These are phyloP conservation scores for Arabidopsis hybrid DNA, from an alignment of 441 rosid genomes.

Conservation along the genomic window DNA sequence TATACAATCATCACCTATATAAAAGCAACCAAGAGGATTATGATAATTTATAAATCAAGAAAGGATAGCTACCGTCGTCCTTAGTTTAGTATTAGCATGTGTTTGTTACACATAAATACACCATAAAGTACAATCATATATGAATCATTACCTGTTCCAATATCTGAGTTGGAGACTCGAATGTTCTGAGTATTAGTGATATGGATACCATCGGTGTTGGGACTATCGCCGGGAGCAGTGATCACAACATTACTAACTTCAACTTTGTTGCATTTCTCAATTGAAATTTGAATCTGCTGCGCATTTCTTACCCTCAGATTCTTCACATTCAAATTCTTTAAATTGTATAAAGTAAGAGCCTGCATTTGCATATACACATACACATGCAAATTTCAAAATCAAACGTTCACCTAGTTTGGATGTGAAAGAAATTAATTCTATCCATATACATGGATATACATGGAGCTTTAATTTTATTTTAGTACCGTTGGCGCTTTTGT, in stretches of 20 bases:
- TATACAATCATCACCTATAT: conserved; percentile 85
- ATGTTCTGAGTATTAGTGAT: conserved; percentile 62
- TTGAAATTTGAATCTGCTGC: conserved; percentile 74
- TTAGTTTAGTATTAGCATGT: neutral
- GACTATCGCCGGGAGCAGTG: conserved; percentile 66
- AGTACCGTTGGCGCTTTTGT: conserved; percentile 81
- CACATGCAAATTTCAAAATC: conserved; percentile 1
- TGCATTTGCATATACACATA: conserved; percentile 36
- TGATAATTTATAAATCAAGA: neutral
- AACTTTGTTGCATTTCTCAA: conserved; percentile 59
- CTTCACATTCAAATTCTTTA: conserved; percentile 55
- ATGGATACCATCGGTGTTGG: conserved; percentile 92
- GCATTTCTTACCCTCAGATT: conserved; percentile 65
- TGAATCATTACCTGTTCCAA: conserved; percentile 62
- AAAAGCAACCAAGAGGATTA: neutral
- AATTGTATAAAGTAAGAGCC: conserved; percentile 68
- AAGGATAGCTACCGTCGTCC: neutral
- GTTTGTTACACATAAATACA: neutral
- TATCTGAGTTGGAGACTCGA: conserved; percentile 49
- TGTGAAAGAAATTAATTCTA: neutral
- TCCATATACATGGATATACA: neutral
- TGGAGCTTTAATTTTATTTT: neutral
- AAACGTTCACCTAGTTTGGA: neutral
- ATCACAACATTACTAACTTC: conserved; percentile 52
- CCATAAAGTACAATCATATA: neutral